Percentiles rank a stretch among this genome's conserved stretches.
Evolutionary conservation across 352 stramenopile genomes (phyloP).

Genomic region (Phytophthora fragariae): DNA sequence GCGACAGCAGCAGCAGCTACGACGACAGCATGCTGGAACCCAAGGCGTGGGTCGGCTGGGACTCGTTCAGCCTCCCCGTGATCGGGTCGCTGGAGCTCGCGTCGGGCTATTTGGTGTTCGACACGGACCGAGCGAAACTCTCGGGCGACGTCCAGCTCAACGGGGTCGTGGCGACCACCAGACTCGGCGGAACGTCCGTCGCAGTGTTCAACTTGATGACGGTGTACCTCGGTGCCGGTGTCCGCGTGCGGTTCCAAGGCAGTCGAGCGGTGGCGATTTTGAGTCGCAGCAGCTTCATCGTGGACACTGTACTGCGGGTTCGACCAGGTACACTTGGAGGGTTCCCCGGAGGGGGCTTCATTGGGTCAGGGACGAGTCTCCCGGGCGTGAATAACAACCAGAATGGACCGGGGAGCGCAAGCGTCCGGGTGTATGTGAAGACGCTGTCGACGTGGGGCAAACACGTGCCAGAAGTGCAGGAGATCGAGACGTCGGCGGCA

Average conservation of each 20-base stretch:
- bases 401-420: slow-evolving; percentile 94
- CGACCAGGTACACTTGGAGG: slow-evolving; percentile 92
- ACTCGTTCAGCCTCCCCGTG: slow-evolving; percentile 68
- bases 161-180: slow-evolving; percentile 69
- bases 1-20: slow-evolving; percentile 15
- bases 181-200: slow-evolving; percentile 82
- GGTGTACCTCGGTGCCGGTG: slow-evolving; percentile 87
- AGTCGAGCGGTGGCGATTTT: slow-evolving; percentile 90
- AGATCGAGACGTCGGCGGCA: slow-evolving; percentile 83
- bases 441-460: slow-evolving; percentile 91
- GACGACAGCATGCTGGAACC: slow-evolving; percentile 30
- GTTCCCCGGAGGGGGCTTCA: slow-evolving; percentile 92
- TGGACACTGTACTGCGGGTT: slow-evolving; percentile 89
- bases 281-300: slow-evolving; percentile 90
- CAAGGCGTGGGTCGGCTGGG: slow-evolving; percentile 48
- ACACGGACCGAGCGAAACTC: slow-evolving; percentile 66
- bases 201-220: slow-evolving; percentile 97
- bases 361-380: slow-evolving; percentile 54
- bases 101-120: slow-evolving; percentile 78
- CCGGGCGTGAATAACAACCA: slow-evolving; percentile 83
- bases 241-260: slow-evolving; percentile 89
- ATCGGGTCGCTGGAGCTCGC: slow-evolving; percentile 84
- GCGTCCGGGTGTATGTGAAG: slow-evolving; percentile 91
- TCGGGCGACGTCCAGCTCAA: slow-evolving; percentile 67
- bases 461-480: slow-evolving; percentile 91